Conservation (phyloP, 106 monocot genomes). For the Phalaenopsis equestris region DNA sequence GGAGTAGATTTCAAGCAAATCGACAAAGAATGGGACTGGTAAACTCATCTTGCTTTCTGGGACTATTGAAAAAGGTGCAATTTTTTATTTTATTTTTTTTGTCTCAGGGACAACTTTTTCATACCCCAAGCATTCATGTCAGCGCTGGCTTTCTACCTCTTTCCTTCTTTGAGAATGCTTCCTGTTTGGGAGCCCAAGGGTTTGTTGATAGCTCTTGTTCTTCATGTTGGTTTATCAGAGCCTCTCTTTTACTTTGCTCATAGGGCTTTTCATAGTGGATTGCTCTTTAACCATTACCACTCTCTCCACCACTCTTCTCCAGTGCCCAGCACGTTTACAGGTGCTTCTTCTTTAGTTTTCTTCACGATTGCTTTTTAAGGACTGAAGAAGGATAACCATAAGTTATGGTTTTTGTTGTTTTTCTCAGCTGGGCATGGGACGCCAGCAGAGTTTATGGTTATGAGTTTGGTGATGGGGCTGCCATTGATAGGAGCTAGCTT, state of each 20-base stretch:
- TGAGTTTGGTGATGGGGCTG: conserved; percentile 17
- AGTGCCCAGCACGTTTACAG: conserved; percentile 69
- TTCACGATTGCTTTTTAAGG: background rate
- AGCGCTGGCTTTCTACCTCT: conserved; percentile 29
- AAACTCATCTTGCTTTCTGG: conserved; percentile 6
- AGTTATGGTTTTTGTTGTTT: background rate
- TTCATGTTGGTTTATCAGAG: conserved; percentile 19
- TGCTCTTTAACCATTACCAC: conserved; percentile 62
- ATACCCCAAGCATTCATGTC: conserved; percentile 57
- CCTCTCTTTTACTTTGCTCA: conserved; percentile 34
- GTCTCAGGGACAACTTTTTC: conserved; percentile 77
- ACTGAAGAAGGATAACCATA: background rate
- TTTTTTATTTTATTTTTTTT: background rate
- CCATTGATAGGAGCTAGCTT: conserved; percentile 29
- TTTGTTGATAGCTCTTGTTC: background rate
- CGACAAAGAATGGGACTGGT: conserved; percentile 89
- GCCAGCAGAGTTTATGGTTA: conserved; percentile 35
- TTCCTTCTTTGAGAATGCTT: conserved; percentile 31
- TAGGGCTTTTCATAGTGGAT: conserved; percentile 45
- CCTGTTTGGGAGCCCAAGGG: conserved; percentile 43
- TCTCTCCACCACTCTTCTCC: conserved; percentile 59
- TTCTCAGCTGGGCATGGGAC: conserved; percentile 34
- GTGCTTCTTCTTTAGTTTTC: conserved; percentile 19
- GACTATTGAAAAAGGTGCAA: background rate
- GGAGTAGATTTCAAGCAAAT: conserved; percentile 69